A percentile compares a stretch with the other conserved stretches of the same genome.
phyloP scores from a whole-genome alignment of 2,329 filamentous ascomycete genomes.

The Sporothrix dimorphospora region DNA sequence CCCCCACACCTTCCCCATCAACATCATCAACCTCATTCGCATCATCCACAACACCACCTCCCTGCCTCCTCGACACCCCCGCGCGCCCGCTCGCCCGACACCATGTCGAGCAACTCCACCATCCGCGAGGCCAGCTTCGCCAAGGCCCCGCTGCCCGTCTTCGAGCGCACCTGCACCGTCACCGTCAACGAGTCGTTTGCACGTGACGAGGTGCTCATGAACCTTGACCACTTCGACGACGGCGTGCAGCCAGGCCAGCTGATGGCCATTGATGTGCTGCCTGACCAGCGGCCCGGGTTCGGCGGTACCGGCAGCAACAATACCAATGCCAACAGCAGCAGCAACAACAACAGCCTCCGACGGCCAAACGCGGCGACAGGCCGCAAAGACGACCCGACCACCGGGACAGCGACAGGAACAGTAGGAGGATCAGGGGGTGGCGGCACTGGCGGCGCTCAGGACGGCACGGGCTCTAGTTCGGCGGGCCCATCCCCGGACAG shows the following conservation, averaged over 20 bases:
- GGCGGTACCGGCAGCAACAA: slow-evolving; percentile 27
- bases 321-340: neutral
- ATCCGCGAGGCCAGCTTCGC: slow-evolving; percentile 41
- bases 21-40: neutral
- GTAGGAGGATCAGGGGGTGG: neutral
- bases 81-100: slow-evolving; percentile 49
- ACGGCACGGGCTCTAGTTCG: neutral
- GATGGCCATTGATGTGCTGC: slow-evolving; percentile 69
- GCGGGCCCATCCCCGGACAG: neutral
- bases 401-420: slow-evolving; percentile 17
- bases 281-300: slow-evolving; percentile 43
- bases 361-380: slow-evolving; percentile 22
- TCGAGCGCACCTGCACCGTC: slow-evolving; percentile 56
- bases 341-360: slow-evolving; percentile 31
- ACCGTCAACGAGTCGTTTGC: slow-evolving; percentile 74
- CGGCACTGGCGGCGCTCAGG: neutral
- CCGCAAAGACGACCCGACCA: slow-evolving; percentile 34
- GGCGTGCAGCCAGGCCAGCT: slow-evolving; percentile 68
- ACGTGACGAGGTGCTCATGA: slow-evolving; percentile 78
- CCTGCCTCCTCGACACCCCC: slow-evolving; percentile 29
- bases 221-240: slow-evolving; percentile 69
- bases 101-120: slow-evolving; percentile 56
- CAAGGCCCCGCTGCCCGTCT: slow-evolving; percentile 38
- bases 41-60: slow-evolving; percentile 22
- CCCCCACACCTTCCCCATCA: neutral